These are phyloP conservation scores for Kalmanozyma brasiliensis DNA, from an alignment of 1,284 basidiomycete genomes.

Conservation along the genomic window DNA sequence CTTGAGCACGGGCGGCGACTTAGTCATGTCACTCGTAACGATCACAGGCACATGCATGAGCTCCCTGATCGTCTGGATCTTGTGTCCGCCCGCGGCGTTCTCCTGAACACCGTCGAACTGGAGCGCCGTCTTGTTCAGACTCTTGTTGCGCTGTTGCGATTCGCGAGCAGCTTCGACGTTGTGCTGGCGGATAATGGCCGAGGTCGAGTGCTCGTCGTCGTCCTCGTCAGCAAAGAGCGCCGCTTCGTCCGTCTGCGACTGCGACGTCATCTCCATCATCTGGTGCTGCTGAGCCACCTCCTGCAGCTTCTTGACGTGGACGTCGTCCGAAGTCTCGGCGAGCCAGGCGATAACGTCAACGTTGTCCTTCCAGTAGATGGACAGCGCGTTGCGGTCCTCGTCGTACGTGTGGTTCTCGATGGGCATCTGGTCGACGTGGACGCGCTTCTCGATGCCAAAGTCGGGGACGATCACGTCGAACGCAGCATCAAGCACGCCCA, in stretches of 20 bases:
- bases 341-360: constrained; percentile 91
- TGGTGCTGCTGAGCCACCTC: constrained; percentile 52
- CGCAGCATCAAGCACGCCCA: constrained; percentile 91
- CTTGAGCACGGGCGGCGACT: constrained; percentile 64
- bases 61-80: constrained; percentile 56
- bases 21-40: constrained; percentile 61
- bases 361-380: constrained; percentile 76
- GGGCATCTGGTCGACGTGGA: constrained; percentile 98
- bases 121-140: constrained; percentile 37
- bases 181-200: constrained; percentile 36
- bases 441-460: constrained; percentile 96
- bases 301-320: constrained; percentile 61
- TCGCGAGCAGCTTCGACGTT: constrained; percentile 51
- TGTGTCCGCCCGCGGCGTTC: constrained; percentile 23
- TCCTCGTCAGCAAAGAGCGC: constrained; percentile 62
- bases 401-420: constrained; percentile 86
- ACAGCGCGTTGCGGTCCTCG: constrained; percentile 86
- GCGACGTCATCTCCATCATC: constrained; percentile 59
- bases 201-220: constrained; percentile 38
- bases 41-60: constrained; percentile 57
- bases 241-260: constrained; percentile 56
- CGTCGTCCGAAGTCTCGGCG: constrained; percentile 84
- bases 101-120: constrained; percentile 43
- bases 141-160: constrained; percentile 43
- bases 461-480: constrained; percentile 94